A percentile compares a stretch with the other conserved stretches of the same genome.
Evolutionary conservation across 805 yeast species (phyloP).

Genomic region (Candida verbasci): DNA sequence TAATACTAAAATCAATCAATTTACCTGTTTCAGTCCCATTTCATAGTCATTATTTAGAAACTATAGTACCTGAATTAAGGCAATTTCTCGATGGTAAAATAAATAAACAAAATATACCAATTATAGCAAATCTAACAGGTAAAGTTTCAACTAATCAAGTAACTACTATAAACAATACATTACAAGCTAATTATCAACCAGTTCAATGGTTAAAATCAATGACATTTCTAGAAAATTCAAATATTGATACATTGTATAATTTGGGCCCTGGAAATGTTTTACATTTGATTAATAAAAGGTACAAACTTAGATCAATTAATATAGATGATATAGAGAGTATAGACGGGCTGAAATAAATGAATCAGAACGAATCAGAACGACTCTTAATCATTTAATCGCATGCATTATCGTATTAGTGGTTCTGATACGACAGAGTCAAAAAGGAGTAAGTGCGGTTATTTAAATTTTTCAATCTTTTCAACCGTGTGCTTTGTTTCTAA

Average conservation of each 20-base stretch:
- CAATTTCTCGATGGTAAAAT: slow-evolving; percentile 12
- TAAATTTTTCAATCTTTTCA: slow-evolving; percentile 6
- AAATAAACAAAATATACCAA: slow-evolving; percentile 20
- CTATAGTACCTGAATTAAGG: slow-evolving; percentile 31
- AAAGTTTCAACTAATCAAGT: slow-evolving; percentile 14
- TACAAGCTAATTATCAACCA: slow-evolving; percentile 39
- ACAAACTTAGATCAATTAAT: background rate
- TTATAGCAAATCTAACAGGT: slow-evolving; percentile 37
- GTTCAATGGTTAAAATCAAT: slow-evolving; percentile 41
- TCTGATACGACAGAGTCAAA: slow-evolving; percentile 1
- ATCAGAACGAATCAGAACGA: too few relatives aligned
- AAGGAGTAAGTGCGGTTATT: background rate
- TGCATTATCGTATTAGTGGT: too few relatives aligned
- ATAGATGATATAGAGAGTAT: background rate
- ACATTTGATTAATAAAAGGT: slow-evolving; percentile 18
- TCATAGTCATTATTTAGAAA: slow-evolving; percentile 38
- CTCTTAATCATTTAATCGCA: too few relatives aligned
- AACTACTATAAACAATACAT: slow-evolving; percentile 26
- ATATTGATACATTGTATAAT: slow-evolving; percentile 20
- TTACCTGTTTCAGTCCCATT: slow-evolving; percentile 50
- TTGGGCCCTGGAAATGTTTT: slow-evolving; percentile 39
- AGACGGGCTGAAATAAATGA: too few relatives aligned
- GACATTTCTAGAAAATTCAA: slow-evolving; percentile 14
- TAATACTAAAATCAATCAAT: slow-evolving; percentile 13
- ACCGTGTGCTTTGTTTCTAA: background rate